Conservation (phyloP, 345 rosid genomes). For the Dipteronia dyeriana region DNA sequence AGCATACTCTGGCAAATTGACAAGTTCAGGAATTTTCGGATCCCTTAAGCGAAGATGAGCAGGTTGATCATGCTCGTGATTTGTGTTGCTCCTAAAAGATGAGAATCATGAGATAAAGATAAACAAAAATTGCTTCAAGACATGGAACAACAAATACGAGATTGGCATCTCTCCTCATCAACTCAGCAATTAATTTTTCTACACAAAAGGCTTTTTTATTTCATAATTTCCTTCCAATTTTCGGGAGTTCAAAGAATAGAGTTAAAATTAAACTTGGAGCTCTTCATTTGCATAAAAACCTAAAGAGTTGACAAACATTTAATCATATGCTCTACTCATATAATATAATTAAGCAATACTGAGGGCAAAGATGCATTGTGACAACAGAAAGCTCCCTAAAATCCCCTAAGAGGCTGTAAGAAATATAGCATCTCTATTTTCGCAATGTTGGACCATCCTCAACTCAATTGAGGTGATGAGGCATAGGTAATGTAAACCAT, state of each 20-base stretch:
- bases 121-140: conserved; percentile 17
- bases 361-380: not conserved
- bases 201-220: not conserved
- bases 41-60: conserved; percentile 80
- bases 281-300: not conserved
- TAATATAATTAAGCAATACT: conserved; percentile 1
- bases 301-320: not conserved
- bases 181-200: not conserved
- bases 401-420: not conserved
- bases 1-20: conserved; percentile 78
- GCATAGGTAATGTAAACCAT: conserved; percentile 4
- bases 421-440: conserved; percentile 1
- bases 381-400: not conserved
- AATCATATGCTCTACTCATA: not conserved
- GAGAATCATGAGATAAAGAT: conserved; percentile 16
- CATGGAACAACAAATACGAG: not conserved
- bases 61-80: conserved; percentile 94
- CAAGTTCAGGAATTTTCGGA: conserved; percentile 61
- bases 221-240: not conserved
- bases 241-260: not conserved
- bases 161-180: not conserved
- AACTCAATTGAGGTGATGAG: not conserved
- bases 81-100: conserved; percentile 82
- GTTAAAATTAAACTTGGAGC: not conserved
- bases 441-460: not conserved